phyloP scores from a whole-genome alignment of 805 yeast species.

The Saccharomycodes ludwigii region DNA sequence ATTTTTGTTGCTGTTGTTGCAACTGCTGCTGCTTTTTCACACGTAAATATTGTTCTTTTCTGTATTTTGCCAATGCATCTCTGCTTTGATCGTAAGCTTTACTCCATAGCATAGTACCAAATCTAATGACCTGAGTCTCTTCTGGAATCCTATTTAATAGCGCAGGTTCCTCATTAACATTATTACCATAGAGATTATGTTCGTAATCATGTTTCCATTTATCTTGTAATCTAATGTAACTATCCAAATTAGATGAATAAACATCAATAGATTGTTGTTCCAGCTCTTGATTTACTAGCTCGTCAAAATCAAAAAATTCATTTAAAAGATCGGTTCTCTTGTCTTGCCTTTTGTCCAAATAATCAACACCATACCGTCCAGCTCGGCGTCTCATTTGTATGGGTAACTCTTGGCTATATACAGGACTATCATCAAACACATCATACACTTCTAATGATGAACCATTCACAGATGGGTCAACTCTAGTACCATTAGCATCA shows the following conservation, averaged over 20 bases:
- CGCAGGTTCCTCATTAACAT: slow-evolving; percentile 69
- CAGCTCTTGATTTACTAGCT: slow-evolving; percentile 5
- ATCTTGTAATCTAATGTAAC: slow-evolving; percentile 37
- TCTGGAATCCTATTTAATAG: slow-evolving; percentile 69
- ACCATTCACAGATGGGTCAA: slow-evolving; percentile 18
- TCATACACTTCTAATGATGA: slow-evolving; percentile 1
- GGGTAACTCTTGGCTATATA: slow-evolving; percentile 29
- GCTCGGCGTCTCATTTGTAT: slow-evolving; percentile 59
- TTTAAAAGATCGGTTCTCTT: slow-evolving; percentile 25
- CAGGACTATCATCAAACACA: slow-evolving; percentile 13
- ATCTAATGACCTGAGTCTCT: slow-evolving; percentile 80
- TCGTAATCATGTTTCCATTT: slow-evolving; percentile 63
- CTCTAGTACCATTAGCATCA: background rate
- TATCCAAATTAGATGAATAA: slow-evolving; percentile 36
- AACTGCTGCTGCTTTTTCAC: slow-evolving; percentile 24
- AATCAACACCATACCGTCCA: slow-evolving; percentile 59
- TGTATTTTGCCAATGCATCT: slow-evolving; percentile 55
- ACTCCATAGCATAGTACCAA: slow-evolving; percentile 81
- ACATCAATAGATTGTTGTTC: slow-evolving; percentile 24
- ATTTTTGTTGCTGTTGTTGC: slow-evolving; percentile 16
- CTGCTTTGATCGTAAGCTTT: slow-evolving; percentile 73
- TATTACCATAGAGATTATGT: slow-evolving; percentile 29
- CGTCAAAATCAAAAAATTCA: slow-evolving; percentile 31
- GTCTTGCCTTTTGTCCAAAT: slow-evolving; percentile 53
- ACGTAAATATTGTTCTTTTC: slow-evolving; percentile 39